A percentile compares a stretch with the other conserved stretches of the same genome.
These are phyloP conservation scores for Ambrosia artemisiifolia DNA, from an alignment of 129 eudicot species.

Conservation along the genomic window DNA sequence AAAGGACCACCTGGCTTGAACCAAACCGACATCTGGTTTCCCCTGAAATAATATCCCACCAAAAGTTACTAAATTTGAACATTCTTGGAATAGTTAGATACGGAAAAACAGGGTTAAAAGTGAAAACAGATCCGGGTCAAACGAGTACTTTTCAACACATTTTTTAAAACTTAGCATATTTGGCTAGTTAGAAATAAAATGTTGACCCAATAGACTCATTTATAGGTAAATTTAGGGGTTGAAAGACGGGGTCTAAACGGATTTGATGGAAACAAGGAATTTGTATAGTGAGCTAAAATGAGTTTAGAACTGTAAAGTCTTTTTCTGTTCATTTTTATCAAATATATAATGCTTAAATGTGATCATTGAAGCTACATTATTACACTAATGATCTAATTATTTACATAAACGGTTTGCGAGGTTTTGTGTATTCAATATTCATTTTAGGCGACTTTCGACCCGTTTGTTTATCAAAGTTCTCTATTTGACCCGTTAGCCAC, in stretches of 20 bases:
- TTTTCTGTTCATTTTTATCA: not conserved
- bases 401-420: not conserved
- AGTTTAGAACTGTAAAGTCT: not conserved
- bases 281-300: not conserved
- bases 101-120: not conserved
- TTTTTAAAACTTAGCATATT: too few species aligned
- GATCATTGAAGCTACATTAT: not conserved
- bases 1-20: conserved; percentile 89
- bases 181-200: too few species aligned
- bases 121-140: not conserved
- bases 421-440: not conserved
- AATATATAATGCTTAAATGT: not conserved
- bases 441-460: not conserved
- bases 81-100: not conserved
- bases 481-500: not conserved
- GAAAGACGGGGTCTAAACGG: not conserved
- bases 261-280: not conserved
- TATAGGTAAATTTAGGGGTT: not conserved
- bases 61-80: conserved; percentile 13
- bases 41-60: conserved; percentile 46
- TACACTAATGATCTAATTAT: not conserved
- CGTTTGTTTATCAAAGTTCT: not conserved
- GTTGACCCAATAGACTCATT: too few species aligned
- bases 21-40: conserved; percentile 78
- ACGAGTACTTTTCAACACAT: too few species aligned